Conservation (phyloP, 768 basidiomycete genomes). For the Hortiboletus campestris region DNA sequence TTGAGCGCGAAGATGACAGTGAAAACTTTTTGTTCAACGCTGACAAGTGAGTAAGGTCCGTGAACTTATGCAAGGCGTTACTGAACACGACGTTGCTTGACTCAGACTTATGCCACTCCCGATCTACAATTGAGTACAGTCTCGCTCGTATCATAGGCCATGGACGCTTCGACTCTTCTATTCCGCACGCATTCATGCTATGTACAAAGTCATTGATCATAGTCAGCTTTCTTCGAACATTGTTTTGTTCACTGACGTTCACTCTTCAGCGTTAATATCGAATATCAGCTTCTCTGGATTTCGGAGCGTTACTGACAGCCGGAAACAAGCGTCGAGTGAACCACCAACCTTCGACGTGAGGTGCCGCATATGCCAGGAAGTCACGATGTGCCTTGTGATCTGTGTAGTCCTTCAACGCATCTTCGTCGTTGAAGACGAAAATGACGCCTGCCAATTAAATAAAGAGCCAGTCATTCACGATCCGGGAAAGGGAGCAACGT, state of each 20-base stretch:
- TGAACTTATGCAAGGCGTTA: not conserved
- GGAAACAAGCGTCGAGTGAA: not conserved
- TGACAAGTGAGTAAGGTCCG: slow-evolving; percentile 53
- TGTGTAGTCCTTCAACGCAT: slow-evolving; percentile 10
- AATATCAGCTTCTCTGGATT: slow-evolving; percentile 22
- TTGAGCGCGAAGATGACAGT: slow-evolving; percentile 90
- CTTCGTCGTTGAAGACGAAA: slow-evolving; percentile 21
- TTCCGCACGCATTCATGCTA: slow-evolving; percentile 1
- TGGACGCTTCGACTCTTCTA: not conserved
- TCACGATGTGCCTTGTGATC: slow-evolving; percentile 16
- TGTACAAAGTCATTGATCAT: not conserved
- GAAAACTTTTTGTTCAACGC: slow-evolving; percentile 94
- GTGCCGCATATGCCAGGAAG: slow-evolving; percentile 1
- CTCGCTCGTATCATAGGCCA: not conserved
- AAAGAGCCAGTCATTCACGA: not conserved
- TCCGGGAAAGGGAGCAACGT: no score
- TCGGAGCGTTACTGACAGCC: not conserved
- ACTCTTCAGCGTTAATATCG: slow-evolving; percentile 19
- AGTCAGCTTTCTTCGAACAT: not conserved
- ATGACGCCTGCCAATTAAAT: slow-evolving; percentile 15
- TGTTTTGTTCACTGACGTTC: not conserved
- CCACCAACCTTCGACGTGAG: slow-evolving; percentile 20
- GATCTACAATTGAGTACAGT: slow-evolving; percentile 55
- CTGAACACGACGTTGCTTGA: slow-evolving; percentile 5
- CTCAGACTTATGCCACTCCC: slow-evolving; percentile 63